Evolutionary conservation across 2,329 filamentous ascomycete species (phyloP), one percentile per base, ranked within the genome.

Genomic region (Exophiala viscosa): DNA sequence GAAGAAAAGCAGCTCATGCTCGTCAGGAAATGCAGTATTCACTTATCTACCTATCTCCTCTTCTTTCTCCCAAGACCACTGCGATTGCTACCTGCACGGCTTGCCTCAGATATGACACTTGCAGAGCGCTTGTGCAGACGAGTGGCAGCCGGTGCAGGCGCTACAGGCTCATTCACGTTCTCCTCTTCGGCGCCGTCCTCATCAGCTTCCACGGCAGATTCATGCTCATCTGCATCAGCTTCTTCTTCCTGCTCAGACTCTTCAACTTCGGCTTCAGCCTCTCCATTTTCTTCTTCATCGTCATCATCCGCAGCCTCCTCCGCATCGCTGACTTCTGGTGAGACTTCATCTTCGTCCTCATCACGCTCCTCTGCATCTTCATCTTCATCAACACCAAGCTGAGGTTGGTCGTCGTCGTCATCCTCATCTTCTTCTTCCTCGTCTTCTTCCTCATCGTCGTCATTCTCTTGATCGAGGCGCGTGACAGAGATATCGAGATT

Each of bases 121-220:
- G 88, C 88, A 66, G 89, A 93, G 54, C 90, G 81, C 74, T 95
- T 95, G 59, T 87, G 85, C 0, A 66, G 66, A 15, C 54, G 45
- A 6, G 38, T 15, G n/a, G 43, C 45, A 15, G 47, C 55, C 15
- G 40, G 50, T 32, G 45, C 52, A 36, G 45, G 46, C 28, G 23
- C 23, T 28, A 28, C 23, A 4, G 8, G 5, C 33, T 40, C 43
- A 2, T 45, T 35, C 1, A 35, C 45, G 14, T 6, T 8, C 13
- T 32, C 42, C 9, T 42, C 38, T 11, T 48, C 47, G n/a, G 46
- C 55, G 11, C 52, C 52, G 28, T 49, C 55, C 17, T 45, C 31
- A 11, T 28, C 41, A 10, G 7, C 50, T 33, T 48, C 45, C 11
- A 28, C 32, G 20, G 42, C 44, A 10, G 35, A 46, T 50, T 45